Evolutionary conservation across 257 asterid species (phyloP).

Genomic region (Hygrophila difformis): DNA sequence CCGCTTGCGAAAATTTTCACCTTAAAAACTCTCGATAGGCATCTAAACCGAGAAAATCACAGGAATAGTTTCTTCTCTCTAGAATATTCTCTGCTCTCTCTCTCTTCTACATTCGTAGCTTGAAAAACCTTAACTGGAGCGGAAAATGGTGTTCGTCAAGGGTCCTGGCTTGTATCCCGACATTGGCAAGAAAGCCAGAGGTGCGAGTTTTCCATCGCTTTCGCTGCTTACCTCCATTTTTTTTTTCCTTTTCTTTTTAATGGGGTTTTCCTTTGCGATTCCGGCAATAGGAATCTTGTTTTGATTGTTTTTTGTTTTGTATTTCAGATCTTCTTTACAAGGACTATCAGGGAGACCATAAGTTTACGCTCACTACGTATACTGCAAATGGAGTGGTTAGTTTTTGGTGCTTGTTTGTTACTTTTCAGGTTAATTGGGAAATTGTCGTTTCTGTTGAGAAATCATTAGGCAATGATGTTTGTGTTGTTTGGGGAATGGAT

Average conservation of each 20-base stretch:
- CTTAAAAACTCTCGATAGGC: constrained; percentile 17
- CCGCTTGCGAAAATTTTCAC: too few relatives aligned
- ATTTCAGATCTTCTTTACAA: constrained; percentile 47
- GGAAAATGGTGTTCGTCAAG: constrained; percentile 39
- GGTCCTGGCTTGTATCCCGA: constrained; percentile 59
- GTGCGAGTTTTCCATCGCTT: constrained; percentile 16
- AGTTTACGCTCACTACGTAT: constrained; percentile 48
- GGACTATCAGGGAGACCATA: constrained; percentile 53
- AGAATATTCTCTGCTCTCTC: constrained; percentile 21
- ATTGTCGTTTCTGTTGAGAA: too few relatives aligned
- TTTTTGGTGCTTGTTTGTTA: not conserved
- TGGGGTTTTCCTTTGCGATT: too few relatives aligned
- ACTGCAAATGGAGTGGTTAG: constrained; percentile 50
- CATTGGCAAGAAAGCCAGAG: constrained; percentile 60
- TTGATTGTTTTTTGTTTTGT: not conserved
- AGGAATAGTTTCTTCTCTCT: constrained; percentile 23
- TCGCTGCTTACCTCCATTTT: not conserved
- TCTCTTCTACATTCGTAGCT: constrained; percentile 11
- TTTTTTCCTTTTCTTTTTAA: too few relatives aligned
- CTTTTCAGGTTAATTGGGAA: constrained; percentile 1
- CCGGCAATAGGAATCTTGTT: too few relatives aligned
- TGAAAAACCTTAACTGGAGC: not conserved
- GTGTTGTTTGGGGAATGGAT: too few relatives aligned
- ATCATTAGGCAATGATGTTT: too few relatives aligned
- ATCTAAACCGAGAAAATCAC: constrained; percentile 17